Evolutionary conservation across 2,329 filamentous ascomycete species (phyloP), one percentile per base, ranked within the genome.

Genomic region (Aspergillus fumigatiaffinis): DNA sequence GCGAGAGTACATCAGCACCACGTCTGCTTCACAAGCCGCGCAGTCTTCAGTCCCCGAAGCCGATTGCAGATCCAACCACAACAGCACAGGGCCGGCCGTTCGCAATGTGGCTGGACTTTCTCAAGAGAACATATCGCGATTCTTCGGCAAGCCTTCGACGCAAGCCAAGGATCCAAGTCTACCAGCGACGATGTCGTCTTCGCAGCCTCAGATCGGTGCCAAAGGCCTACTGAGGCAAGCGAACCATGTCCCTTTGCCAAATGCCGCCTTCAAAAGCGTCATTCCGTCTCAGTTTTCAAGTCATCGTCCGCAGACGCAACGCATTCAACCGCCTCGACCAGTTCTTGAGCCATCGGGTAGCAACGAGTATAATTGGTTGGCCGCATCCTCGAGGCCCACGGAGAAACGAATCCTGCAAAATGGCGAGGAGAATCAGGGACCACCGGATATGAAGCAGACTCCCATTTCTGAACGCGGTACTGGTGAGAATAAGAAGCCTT

Each of bases 111-210:
- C 72, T 68, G 63, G 66, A 23, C 72, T 77, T 59, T 78, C 76
- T 1, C 82, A 85, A 66, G 80, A 79, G 26, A 79, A 71, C 51
- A 81, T 86, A 49, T 77, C 79, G 3, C 78, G 69, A 56, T 85
- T 84, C 69, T 84, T 84, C 50, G 59, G 66, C 21, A 63, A 64
- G 29, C 61, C 67, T 49, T 60, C 66, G 21, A 56, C 63, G 54
- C 57, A 50, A 51, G 52, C 59, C 32, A 59, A 61, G 47, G 65
- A 67, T 42, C 29, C 52, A 50, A 50, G 47, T 60, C 20, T 58
- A 51, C 54, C 61, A 55, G 51, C 56, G n/a, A 52, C 56, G 47
- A 25, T 60, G 57, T 47, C 54, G 49, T 57, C 48, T 54, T 35
- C 56, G 35, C 58, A 55, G 49, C 35, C 54, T 32, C 60, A 53